These are phyloP conservation scores for Serendipita indica DNA, from an alignment of 768 basidiomycete species.

Conservation along the genomic window DNA sequence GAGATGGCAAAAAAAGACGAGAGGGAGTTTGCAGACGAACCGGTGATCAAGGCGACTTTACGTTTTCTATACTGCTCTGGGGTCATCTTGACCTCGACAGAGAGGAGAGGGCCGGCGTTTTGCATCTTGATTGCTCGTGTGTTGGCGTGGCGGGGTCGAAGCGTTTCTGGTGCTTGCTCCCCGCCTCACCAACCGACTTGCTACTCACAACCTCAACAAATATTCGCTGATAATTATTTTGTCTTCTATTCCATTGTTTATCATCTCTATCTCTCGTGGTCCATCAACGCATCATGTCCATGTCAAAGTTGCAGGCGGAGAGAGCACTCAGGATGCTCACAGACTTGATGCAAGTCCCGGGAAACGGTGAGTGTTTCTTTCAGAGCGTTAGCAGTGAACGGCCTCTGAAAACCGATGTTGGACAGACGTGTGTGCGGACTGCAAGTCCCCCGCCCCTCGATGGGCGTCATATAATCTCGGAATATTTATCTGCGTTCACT, in stretches of 20 bases:
- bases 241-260: not conserved
- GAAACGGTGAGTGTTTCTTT: slow-evolving; percentile 50
- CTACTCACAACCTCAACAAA: not conserved
- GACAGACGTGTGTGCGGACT: slow-evolving; percentile 81
- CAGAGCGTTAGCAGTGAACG: not conserved
- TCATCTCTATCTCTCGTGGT: too few species aligned
- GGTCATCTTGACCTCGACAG: slow-evolving; percentile 19
- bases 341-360: slow-evolving; percentile 55
- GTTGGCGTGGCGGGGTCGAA: not conserved
- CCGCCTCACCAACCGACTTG: not conserved
- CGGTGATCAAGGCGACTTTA: slow-evolving; percentile 88
- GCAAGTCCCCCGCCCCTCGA: slow-evolving; percentile 68
- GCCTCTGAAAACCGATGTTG: slow-evolving; percentile 9
- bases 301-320: not conserved
- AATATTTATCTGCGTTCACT: slow-evolving; percentile 74
- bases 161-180: not conserved
- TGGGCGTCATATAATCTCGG: slow-evolving; percentile 87
- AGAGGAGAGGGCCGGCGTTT: not conserved
- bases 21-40: slow-evolving; percentile 27
- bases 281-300: not conserved
- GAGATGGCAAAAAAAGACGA: not conserved
- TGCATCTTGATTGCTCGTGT: not conserved
- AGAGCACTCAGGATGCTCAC: slow-evolving; percentile 32
- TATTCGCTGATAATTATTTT: not conserved
- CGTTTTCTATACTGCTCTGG: slow-evolving; percentile 74